Evolutionary conservation across 2,329 filamentous ascomycete genomes (phyloP).

Genomic region (Aspergillus oerlinghausenensis): DNA sequence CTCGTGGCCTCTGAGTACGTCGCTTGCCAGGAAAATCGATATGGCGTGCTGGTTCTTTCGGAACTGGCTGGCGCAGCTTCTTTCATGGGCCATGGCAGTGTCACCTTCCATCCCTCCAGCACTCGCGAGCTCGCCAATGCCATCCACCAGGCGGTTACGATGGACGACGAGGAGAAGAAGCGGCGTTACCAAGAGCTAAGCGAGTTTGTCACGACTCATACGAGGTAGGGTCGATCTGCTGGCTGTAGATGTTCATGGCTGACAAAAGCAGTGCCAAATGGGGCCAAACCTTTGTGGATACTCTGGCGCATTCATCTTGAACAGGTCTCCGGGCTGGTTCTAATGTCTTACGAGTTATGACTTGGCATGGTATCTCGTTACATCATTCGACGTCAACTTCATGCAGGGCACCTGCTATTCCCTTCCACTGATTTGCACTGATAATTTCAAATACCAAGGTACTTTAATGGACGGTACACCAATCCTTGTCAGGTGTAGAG

Average conservation of each 20-base stretch:
- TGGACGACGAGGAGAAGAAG: slow-evolving; percentile 74
- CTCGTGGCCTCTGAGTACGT: slow-evolving; percentile 96
- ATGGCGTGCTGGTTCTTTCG: slow-evolving; percentile 88
- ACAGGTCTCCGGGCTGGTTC: not conserved
- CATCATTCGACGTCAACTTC: not conserved
- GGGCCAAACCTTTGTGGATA: not conserved
- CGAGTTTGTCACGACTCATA: slow-evolving; percentile 89
- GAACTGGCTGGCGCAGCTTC: slow-evolving; percentile 95
- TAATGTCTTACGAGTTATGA: not conserved
- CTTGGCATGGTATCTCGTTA: not conserved
- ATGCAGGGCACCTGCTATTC: no score
- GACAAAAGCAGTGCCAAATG: not conserved
- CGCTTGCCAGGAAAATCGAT: slow-evolving; percentile 76
- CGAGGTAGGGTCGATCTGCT: slow-evolving; percentile 50
- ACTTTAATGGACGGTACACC: no score
- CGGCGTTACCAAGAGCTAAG: slow-evolving; percentile 78
- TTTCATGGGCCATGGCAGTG: slow-evolving; percentile 71
- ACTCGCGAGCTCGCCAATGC: slow-evolving; percentile 88
- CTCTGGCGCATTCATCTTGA: not conserved
- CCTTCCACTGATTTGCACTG: no score
- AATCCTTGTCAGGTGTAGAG: no score
- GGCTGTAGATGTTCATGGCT: not conserved
- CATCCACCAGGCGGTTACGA: slow-evolving; percentile 83
- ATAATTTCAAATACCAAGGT: no score
- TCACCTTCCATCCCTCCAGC: slow-evolving; percentile 95